Percentiles rank a stretch among this genome's conserved stretches.
Conservation (phyloP, 2,329 filamentous ascomycete species). For the Arthrobotrys musiformis region DNA sequence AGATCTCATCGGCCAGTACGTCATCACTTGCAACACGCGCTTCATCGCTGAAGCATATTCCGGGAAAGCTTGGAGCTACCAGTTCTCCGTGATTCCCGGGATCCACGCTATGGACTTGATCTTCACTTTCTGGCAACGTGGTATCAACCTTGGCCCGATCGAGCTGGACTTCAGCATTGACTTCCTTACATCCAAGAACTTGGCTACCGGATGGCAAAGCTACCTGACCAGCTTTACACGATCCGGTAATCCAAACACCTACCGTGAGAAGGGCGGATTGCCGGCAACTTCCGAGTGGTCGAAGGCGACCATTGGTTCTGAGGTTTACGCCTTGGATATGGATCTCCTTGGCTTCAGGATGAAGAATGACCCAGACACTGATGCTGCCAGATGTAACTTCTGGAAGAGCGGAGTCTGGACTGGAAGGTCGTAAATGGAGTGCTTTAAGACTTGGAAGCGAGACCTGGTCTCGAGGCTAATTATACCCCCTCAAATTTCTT, state of each 20-base stretch:
- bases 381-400: conserved; percentile 56
- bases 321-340: conserved; percentile 55
- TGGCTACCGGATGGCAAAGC: conserved; percentile 62
- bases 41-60: conserved; percentile 62
- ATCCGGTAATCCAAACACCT: conserved; percentile 63
- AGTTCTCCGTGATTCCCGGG: conserved; percentile 63
- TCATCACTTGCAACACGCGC: conserved; percentile 62
- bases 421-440: conserved; percentile 36
- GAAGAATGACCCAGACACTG: conserved; percentile 55
- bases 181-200: conserved; percentile 58
- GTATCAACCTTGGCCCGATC: conserved; percentile 60
- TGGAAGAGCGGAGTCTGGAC: conserved; percentile 58
- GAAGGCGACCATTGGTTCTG: conserved; percentile 54
- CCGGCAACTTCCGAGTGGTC: conserved; percentile 62
- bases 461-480: too few species aligned
- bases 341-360: conserved; percentile 52
- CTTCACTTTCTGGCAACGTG: conserved; percentile 63
- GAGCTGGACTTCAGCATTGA: conserved; percentile 62
- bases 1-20: conserved; percentile 56
- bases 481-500: neutral
- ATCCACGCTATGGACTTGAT: conserved; percentile 64
- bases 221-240: conserved; percentile 64
- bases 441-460: neutral
- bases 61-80: conserved; percentile 63
- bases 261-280: conserved; percentile 60